These are phyloP conservation scores for Hypoxylon lienhwacheense DNA, from an alignment of 495 filamentous ascomycete genomes.

Conservation along the genomic window DNA sequence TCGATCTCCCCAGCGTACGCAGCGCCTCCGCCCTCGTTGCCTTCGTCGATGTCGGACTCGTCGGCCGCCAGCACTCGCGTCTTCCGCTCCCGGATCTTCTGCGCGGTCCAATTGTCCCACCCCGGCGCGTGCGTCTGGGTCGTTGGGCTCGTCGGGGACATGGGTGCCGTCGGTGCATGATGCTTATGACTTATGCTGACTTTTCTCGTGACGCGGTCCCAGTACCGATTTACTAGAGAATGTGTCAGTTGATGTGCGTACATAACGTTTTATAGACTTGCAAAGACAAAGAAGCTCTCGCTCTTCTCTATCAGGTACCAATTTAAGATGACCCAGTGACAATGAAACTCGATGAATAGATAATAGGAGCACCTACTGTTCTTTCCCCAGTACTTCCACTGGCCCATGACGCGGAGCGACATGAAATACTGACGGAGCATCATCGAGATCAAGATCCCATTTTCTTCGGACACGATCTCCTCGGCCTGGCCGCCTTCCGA, in stretches of 20 bases:
- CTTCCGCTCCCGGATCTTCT: constrained; percentile 47
- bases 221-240: constrained; percentile 57
- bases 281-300: too few relatives aligned
- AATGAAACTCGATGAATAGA: constrained; percentile 3
- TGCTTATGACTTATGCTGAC: constrained; percentile 47
- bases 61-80: constrained; percentile 36
- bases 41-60: constrained; percentile 41
- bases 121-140: constrained; percentile 34
- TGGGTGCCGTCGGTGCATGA: constrained; percentile 40
- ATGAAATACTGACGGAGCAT: constrained; percentile 89
- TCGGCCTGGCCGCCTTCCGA: constrained; percentile 72
- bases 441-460: constrained; percentile 78
- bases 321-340: too few relatives aligned
- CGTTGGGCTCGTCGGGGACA: constrained; percentile 36
- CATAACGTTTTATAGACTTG: too few relatives aligned
- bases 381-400: constrained; percentile 68
- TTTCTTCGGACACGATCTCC: constrained; percentile 80
- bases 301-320: too few relatives aligned
- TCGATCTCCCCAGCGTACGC: constrained; percentile 30
- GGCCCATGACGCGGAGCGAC: constrained; percentile 73
- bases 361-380: constrained; percentile 38
- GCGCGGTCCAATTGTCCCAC: constrained; percentile 48
- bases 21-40: constrained; percentile 30
- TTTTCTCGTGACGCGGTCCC: constrained; percentile 59
- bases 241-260: constrained; percentile 9